phyloP scores from a whole-genome alignment of 2,329 filamentous ascomycete species.

The Fusarium sp. region DNA sequence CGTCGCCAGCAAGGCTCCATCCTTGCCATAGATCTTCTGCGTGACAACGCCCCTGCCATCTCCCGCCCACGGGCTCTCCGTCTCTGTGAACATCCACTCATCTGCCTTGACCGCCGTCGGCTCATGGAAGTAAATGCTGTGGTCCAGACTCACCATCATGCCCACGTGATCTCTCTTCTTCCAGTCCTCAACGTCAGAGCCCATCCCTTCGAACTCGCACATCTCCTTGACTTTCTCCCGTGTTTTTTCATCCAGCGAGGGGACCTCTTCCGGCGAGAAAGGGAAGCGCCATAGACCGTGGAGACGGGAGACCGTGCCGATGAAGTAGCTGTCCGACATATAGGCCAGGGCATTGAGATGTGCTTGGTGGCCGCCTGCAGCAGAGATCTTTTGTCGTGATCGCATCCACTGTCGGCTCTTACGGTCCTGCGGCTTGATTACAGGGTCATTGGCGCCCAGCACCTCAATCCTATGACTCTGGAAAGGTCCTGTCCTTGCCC shows the following conservation, averaged over 20 bases:
- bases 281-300: conserved; percentile 83
- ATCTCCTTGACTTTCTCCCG: conserved; percentile 52
- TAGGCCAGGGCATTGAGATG: conserved; percentile 92
- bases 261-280: conserved; percentile 63
- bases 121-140: conserved; percentile 76
- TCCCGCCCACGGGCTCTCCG: conserved; percentile 83
- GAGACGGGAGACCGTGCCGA: conserved; percentile 85
- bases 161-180: conserved; percentile 69
- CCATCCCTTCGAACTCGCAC: conserved; percentile 57
- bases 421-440: conserved; percentile 71
- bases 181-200: conserved; percentile 58
- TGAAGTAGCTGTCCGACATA: conserved; percentile 92
- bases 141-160: conserved; percentile 89
- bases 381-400: conserved; percentile 78
- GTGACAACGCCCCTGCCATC: conserved; percentile 81
- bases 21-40: conserved; percentile 77
- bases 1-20: conserved; percentile 79
- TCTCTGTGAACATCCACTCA: conserved; percentile 84
- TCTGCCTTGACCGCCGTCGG: conserved; percentile 68
- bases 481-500: conserved; percentile 63
- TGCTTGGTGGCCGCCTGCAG: conserved; percentile 78
- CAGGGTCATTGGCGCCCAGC: conserved; percentile 50
- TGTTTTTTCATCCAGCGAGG: conserved; percentile 58
- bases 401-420: conserved; percentile 80
- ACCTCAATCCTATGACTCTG: conserved; percentile 58